phyloP scores from a whole-genome alignment of 116 monocot species.

The Thalassia testudinum region DNA sequence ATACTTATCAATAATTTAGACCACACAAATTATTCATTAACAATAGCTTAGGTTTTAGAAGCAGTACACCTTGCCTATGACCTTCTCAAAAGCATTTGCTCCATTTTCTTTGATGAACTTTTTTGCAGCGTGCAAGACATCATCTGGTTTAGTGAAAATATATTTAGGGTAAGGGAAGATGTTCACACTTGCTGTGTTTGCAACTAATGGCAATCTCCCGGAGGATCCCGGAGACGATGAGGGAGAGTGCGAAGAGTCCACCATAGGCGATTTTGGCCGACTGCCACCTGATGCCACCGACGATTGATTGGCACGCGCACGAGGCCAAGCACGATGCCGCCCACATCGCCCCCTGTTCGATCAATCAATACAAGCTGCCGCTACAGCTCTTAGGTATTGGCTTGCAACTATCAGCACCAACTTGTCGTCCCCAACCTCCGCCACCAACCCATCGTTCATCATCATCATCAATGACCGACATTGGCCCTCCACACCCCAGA shows the following conservation, averaged over 20 bases:
- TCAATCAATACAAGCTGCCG: too few relatives aligned
- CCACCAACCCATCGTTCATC: too few relatives aligned
- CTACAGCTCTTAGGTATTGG: too few relatives aligned
- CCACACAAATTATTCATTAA: neutral
- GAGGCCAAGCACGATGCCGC: slow-evolving; percentile 96
- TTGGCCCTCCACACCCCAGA: too few relatives aligned
- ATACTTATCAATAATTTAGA: neutral
- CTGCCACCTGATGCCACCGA: slow-evolving; percentile 80
- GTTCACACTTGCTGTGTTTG: slow-evolving; percentile 16
- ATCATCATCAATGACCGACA: too few relatives aligned
- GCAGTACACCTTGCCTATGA: slow-evolving; percentile 57
- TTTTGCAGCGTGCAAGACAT: slow-evolving; percentile 60
- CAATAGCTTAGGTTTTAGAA: neutral
- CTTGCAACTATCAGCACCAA: too few relatives aligned
- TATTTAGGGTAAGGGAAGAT: slow-evolving; percentile 39
- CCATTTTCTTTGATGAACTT: slow-evolving; percentile 74
- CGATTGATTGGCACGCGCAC: slow-evolving; percentile 92
- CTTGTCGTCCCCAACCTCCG: too few relatives aligned
- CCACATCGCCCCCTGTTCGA: slow-evolving; percentile 39
- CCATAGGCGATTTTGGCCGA: slow-evolving; percentile 98
- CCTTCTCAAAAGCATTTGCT: slow-evolving; percentile 65
- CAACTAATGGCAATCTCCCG: slow-evolving; percentile 56
- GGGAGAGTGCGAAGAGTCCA: slow-evolving; percentile 94
- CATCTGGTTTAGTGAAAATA: slow-evolving; percentile 29
- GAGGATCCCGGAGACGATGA: slow-evolving; percentile 87